phyloP scores from a whole-genome alignment of 2,329 filamentous ascomycete genomes.

The Penicillium sp. region DNA sequence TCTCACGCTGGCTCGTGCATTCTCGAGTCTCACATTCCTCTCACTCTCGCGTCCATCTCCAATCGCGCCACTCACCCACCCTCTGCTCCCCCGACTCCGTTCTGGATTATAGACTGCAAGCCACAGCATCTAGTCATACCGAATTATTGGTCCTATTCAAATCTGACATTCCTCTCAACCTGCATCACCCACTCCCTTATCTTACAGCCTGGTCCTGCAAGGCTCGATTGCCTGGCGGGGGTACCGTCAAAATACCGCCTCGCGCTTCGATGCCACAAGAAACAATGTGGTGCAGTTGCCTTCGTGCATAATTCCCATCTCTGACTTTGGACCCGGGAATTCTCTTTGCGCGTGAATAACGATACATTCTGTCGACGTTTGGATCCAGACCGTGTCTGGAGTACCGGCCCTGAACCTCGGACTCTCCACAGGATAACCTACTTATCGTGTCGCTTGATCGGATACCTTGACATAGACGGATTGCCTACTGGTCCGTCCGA shows the following conservation, averaged over 20 bases:
- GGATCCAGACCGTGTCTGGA: constrained; percentile 15
- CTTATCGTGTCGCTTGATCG: constrained; percentile 12
- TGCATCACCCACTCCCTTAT: constrained; percentile 17
- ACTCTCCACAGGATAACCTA: constrained; percentile 9
- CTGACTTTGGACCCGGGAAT: constrained; percentile 14
- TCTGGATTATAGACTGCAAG: constrained; percentile 10
- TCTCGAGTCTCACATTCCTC: constrained; percentile 19
- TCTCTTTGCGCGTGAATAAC: constrained; percentile 9
- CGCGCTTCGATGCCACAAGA: constrained; percentile 16
- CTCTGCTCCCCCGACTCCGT: not conserved
- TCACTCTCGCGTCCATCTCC: constrained; percentile 5
- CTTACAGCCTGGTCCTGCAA: not conserved
- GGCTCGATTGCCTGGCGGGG: constrained; percentile 5
- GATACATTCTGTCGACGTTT: constrained; percentile 19
- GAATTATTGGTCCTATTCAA: not conserved
- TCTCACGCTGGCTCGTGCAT: constrained; percentile 30
- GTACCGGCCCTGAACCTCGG: constrained; percentile 4
- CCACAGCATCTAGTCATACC: constrained; percentile 3
- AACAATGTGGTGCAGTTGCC: constrained; percentile 24
- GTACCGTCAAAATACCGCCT: constrained; percentile 4
- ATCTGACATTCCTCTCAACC: constrained; percentile 1
- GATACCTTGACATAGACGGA: constrained; percentile 8
- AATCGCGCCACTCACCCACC: not conserved
- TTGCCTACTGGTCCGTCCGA: constrained; percentile 8
- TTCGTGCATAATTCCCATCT: constrained; percentile 21